Evolutionary conservation across 345 rosid species (phyloP), one percentile per base, ranked within the genome.

Genomic region (Ailanthus altissimus): DNA sequence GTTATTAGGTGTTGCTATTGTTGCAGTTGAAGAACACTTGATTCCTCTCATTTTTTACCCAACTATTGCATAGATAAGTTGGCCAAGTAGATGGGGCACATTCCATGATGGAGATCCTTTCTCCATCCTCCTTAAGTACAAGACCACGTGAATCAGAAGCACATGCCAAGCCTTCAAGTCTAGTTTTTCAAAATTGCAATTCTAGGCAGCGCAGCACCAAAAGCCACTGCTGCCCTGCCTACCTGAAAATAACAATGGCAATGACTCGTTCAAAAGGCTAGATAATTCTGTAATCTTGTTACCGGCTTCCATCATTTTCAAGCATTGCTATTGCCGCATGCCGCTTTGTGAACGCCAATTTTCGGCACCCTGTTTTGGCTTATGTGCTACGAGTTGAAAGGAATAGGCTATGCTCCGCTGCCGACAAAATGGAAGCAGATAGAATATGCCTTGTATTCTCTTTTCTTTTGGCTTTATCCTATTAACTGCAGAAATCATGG

Each of bases 21-120:
- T 40, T 45, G 75, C 46, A 23, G 20, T 47, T 69, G 68, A 57
- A 56, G 75, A 72, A 59, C 67, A 8, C 54, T 73, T 58, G 53
- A 72, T 25, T 47, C 50, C 58, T 49, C 56, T 49, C 40, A 25
- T 16, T 47, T 42, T 15, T 23, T 54, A 58, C 53, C 73, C 38
- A 4, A 42, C 32, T 71, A n/a, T 54, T 36, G 75, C 0, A 3
- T 16, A 53, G 28, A 25, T 13, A 5, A 73, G 16, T 43, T 7
- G 26, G 58, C 58, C 56, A 18, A 42, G 67, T 26, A 23, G 42
- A 58, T 58, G 12, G 58, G 57, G 28, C 46, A 18, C 58, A 73
- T 36, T 47, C 58, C 58, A 74, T 73, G 58, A 61, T 60, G 77
- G 57, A 28, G 57, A 20, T 38, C 63, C 45, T 72, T 64, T 23